Evolutionary conservation across 257 asterid species (phyloP), one percentile per base, ranked within the genome.

Genomic region (Rubia yunnanensis): DNA sequence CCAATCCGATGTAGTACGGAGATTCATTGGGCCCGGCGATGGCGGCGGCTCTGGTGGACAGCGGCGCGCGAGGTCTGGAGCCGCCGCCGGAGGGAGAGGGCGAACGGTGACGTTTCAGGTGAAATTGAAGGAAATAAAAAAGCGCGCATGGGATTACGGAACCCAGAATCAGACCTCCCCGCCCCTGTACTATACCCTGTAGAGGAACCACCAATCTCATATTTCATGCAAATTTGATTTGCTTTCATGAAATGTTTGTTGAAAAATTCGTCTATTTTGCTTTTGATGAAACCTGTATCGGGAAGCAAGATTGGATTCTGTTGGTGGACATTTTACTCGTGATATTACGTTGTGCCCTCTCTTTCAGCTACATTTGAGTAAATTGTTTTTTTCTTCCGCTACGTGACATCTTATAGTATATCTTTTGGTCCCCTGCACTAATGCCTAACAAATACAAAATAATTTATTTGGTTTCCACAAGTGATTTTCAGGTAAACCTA

Each of bases 121-220:
- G 82, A 48, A 87, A 85, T 52, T 89, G 97, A 17, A 92, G 88
- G 76, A 92, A 92, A 73, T 92, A 92, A 76, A 81, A 84, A 26
- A 89, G 66, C 4, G 96, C 88, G 72, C 99, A 92, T 4, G 99
- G 99, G 66, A 92, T 92, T 28, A 92, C 75, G 14, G 99, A 87
- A 20, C 99, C 99, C 38, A 92, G 82, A 67, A 92, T 76, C 14
- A 92, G 66, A 13, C 98, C 97, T 4, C 96, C 96, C 78, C 89
- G 68, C 64, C 97, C 98, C 73, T 92, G 98, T 13, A 92, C 97
- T 26, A 92, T 84, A 14, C 98, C 98, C 63, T 87, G 97, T 64
- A 92, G 67, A 30, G 98, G 98, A 13, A 92, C 98, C 35, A 92
- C 83, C 61, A 92, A 89, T 63, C 97, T 85, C 98, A 92, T 92